Percentiles rank a stretch among this genome's conserved stretches.
Evolutionary conservation across 441 rosid species (phyloP).

Genomic region (Euphorbia celastroides): DNA sequence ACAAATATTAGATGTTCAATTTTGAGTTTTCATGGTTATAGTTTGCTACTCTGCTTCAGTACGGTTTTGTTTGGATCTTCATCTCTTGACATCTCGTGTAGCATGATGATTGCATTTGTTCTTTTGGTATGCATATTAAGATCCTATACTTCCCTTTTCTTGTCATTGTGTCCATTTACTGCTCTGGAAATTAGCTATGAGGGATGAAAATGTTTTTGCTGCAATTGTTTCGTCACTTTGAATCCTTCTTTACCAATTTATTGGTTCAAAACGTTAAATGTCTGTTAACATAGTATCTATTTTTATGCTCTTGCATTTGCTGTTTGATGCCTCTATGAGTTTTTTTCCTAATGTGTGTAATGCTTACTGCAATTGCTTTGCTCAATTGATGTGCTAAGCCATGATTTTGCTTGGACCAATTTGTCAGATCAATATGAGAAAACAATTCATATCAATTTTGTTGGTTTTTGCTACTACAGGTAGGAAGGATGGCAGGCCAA

Average conservation of each 20-base stretch:
- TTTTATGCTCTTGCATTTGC: not conserved
- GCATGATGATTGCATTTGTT: not conserved
- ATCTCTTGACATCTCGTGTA: not conserved
- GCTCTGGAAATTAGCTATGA: slow-evolving; percentile 1
- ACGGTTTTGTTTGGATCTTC: not conserved
- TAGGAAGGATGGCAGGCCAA: slow-evolving; percentile 77
- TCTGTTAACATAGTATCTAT: not conserved
- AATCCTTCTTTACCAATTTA: not conserved
- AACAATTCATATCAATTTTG: not conserved
- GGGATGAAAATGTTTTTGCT: not conserved
- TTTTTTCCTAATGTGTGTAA: not conserved
- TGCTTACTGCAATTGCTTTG: not conserved
- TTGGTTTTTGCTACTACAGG: slow-evolving; percentile 19
- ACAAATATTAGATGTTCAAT: not conserved
- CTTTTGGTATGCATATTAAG: not conserved
- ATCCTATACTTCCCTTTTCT: not conserved
- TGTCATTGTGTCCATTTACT: not conserved
- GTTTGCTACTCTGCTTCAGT: not conserved
- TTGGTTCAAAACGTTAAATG: not conserved
- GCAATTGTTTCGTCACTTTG: not conserved
- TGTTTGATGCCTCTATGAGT: not conserved
- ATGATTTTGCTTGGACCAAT: not conserved
- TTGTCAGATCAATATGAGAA: not conserved
- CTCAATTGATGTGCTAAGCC: not conserved
- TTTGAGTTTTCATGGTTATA: not conserved